Evolutionary conservation across 2,329 filamentous ascomycete genomes (phyloP).

Genomic region (Fusarium kyushuense): DNA sequence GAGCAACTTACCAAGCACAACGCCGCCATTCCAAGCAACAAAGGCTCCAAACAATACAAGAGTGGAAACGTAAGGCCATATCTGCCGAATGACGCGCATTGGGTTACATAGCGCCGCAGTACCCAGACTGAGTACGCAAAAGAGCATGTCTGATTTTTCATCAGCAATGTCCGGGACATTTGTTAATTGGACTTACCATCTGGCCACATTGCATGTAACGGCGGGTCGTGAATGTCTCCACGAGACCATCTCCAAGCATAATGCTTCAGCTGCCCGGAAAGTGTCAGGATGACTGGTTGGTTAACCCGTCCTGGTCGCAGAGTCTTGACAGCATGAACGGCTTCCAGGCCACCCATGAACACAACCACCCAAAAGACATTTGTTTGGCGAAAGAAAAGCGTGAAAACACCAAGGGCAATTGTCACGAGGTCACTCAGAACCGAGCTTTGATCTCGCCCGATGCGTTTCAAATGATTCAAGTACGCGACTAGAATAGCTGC

Average conservation of each 20-base stretch:
- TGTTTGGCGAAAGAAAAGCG: slow-evolving; percentile 88
- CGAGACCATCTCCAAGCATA: slow-evolving; percentile 59
- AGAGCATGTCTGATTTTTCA: slow-evolving; percentile 60
- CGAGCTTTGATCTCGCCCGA: slow-evolving; percentile 51
- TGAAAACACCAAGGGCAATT: slow-evolving; percentile 69
- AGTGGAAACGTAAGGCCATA: slow-evolving; percentile 72
- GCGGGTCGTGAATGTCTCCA: slow-evolving; percentile 68
- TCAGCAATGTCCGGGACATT: slow-evolving; percentile 23
- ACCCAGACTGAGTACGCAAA: slow-evolving; percentile 72
- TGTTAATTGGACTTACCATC: slow-evolving; percentile 58
- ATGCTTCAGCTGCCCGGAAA: slow-evolving; percentile 54
- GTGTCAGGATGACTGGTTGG: slow-evolving; percentile 49
- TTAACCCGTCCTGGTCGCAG: slow-evolving; percentile 52
- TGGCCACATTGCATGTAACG: slow-evolving; percentile 60
- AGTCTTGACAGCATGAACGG: slow-evolving; percentile 63
- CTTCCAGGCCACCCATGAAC: slow-evolving; percentile 75
- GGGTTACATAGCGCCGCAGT: slow-evolving; percentile 68
- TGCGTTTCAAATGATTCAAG: slow-evolving; percentile 63
- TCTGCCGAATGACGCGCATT: slow-evolving; percentile 57
- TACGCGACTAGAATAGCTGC: slow-evolving; percentile 79
- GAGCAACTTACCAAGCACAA: slow-evolving; percentile 78
- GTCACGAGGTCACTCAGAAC: slow-evolving; percentile 58
- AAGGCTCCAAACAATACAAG: slow-evolving; percentile 78
- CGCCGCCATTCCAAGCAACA: slow-evolving; percentile 87
- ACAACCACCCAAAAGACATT: slow-evolving; percentile 96